Evolutionary conservation across 345 rosid genomes (phyloP).

Genomic region (Sapria himalayana): DNA sequence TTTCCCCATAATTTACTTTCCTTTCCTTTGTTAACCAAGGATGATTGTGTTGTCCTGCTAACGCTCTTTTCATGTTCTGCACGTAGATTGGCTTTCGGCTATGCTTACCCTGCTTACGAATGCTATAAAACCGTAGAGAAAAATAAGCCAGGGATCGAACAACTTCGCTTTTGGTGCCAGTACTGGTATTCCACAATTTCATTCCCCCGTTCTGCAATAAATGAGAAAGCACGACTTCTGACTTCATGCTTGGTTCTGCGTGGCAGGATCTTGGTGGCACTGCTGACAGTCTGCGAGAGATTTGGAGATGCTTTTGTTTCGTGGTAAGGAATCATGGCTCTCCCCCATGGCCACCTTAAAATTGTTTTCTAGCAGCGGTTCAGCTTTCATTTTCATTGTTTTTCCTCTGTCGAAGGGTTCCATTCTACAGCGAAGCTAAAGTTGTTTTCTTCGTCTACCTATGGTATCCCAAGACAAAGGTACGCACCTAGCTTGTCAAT

Average conservation of each 20-base stretch:
- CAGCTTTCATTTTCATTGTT: neutral
- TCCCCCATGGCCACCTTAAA: no score
- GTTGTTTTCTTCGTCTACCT: slow-evolving; percentile 51
- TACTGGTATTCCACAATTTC: no score
- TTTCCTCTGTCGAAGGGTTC: slow-evolving; percentile 32
- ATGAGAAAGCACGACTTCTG: no score
- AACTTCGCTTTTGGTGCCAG: slow-evolving; percentile 18
- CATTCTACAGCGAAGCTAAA: slow-evolving; percentile 71
- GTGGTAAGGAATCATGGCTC: slow-evolving; percentile 30
- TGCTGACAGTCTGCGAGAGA: slow-evolving; percentile 40
- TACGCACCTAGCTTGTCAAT: slow-evolving; percentile 7
- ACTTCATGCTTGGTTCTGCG: no score
- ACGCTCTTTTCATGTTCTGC: no score
- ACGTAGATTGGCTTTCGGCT: slow-evolving; percentile 13
- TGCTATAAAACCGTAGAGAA: slow-evolving; percentile 13
- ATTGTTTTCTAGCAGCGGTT: no score
- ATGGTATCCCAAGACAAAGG: slow-evolving; percentile 82
- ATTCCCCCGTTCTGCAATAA: no score
- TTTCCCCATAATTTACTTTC: no score
- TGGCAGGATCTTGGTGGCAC: slow-evolving; percentile 48
- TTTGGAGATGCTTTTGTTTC: slow-evolving; percentile 41
- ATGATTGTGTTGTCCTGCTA: no score
- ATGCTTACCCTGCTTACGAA: slow-evolving; percentile 13
- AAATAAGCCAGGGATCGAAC: slow-evolving; percentile 5
- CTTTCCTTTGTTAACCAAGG: no score